Evolutionary conservation across 108 stramenopile genomes (phyloP).

Genomic region (Schizochytrium sp.): DNA sequence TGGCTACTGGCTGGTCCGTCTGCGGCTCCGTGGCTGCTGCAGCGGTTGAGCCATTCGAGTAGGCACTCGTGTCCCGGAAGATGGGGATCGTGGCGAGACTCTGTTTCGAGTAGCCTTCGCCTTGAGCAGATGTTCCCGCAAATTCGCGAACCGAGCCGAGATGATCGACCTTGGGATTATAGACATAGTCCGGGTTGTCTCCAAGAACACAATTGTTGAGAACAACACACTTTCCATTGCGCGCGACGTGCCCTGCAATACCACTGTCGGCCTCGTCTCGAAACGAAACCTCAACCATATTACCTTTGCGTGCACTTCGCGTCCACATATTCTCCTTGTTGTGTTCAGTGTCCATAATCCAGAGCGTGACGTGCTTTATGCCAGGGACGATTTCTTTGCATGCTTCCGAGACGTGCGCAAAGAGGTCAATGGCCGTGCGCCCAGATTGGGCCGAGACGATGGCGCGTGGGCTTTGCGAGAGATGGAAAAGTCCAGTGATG

Average conservation of each 20-base stretch:
- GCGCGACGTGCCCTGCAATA: background rate
- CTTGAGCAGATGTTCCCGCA: background rate
- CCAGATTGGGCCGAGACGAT: background rate
- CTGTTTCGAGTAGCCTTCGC: background rate
- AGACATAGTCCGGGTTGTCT: background rate
- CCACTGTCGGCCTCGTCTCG: background rate
- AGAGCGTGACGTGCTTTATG: background rate
- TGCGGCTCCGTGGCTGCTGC: background rate
- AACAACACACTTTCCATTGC: background rate
- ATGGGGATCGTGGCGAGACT: background rate
- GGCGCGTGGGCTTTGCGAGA: background rate
- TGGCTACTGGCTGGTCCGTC: background rate
- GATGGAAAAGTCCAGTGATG: background rate
- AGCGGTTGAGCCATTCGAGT: background rate
- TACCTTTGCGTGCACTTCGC: background rate
- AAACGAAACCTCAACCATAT: background rate
- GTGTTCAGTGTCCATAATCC: background rate
- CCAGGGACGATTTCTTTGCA: background rate
- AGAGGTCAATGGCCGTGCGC: background rate
- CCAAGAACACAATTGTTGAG: background rate
- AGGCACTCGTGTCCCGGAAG: background rate
- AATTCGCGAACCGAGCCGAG: background rate
- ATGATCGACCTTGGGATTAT: background rate
- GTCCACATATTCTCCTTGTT: background rate
- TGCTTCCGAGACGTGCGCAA: background rate